Base-by-base conservation (phyloP, 2,329 filamentous ascomycete species). In the Penicillium hesseltinei region DNA sequence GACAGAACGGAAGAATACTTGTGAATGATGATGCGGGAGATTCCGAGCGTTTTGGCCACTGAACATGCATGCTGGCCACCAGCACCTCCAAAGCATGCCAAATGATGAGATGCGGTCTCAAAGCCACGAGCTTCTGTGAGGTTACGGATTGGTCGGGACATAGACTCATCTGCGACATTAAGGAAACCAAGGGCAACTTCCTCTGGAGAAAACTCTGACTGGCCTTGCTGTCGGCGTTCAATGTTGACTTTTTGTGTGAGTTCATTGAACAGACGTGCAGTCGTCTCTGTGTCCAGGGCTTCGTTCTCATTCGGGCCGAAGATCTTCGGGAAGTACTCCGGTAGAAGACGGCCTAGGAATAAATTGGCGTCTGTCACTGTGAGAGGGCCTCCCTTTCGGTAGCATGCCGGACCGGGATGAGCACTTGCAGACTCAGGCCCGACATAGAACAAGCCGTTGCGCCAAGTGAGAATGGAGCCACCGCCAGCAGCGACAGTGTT, bases 311-410 rank as follows among this genome's bases (percentile, higher is more conserved):
- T 88, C 72, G 91, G 88, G 45, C 93, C 93, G 66, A 97, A 97
- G 58, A 97, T 97, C 72, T 92, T 93, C 0, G 93, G 93, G 74
- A 97, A 97, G 80, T 96, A 96, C 60, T 96, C 91, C 0, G 92
- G 92, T 1, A 96, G 76, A 4, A 97, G 79, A 25, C 93, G 85
- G 0, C 92, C 92, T 0, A 97, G 84, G 70, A 91, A 92, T 6
- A 96, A 74, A 65, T 97, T 97, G 6, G 92, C 92, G 69, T 97
- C 92, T 0, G 93, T 97, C 9, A 97, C 92, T 0, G 92, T 94
- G 15, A 93, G 81, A 3, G 92, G 92, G 0, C 92, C 92, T 0
- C 90, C 92, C 74, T 97, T 97, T 15, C 92, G 85, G 73, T 97
- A 97, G 67, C 92, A 96, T 1, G 91, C 91, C 13, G 92, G 92